Evolutionary conservation across 2,329 filamentous ascomycete genomes (phyloP), one percentile per base, ranked within the genome.

Genomic region (Chaetomium sp.): DNA sequence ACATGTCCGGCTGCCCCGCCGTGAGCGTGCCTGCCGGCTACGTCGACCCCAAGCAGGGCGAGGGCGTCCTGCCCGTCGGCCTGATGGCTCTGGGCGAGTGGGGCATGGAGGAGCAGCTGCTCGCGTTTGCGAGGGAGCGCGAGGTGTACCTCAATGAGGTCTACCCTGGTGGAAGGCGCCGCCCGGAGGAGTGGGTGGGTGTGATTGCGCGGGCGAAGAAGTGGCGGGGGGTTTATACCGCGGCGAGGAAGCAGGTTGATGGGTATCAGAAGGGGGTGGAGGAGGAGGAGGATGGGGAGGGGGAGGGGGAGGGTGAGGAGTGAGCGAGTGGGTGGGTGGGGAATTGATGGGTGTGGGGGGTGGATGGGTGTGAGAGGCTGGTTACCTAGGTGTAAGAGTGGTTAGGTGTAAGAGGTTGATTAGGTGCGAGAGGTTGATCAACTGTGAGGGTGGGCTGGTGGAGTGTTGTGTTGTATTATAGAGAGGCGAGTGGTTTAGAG

Each of bases 11-110:
- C 0, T 88, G 88, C 57, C 93, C 93, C 0, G 87, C 91, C 1
- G 84, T 96, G 13, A 87, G 82, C 54, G 87, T 87, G 42, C 92
- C 93, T 0, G 87, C 91, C 12, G 93, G 91, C 0, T 96, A 93
- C 77, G 83, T 81, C 3, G 79, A 85, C 29, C 81, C 84, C 0
- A 77, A 78, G 6, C 79, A 83, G 69, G 86, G 85, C 1, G 78
- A 82, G 63, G 90, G 89, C 0, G 83, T 79, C 70, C 68, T 90
- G 60, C 85, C 87, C 0, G 77, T 90, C 25, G 84, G 86, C 5
- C 70, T 90, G 66, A 82, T 88, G 82, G 87, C 84, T 0, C 84
- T 86, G 78, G 86, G 80, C 6, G 86, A 89, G 74, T 90, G 88
- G 88, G 88, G 87, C 0, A 80, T 79, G 33, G 88, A 90, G 75